Evolutionary conservation across 2,329 filamentous ascomycete genomes (phyloP).

Genomic region (Aspergillus pseudoglaucus): DNA sequence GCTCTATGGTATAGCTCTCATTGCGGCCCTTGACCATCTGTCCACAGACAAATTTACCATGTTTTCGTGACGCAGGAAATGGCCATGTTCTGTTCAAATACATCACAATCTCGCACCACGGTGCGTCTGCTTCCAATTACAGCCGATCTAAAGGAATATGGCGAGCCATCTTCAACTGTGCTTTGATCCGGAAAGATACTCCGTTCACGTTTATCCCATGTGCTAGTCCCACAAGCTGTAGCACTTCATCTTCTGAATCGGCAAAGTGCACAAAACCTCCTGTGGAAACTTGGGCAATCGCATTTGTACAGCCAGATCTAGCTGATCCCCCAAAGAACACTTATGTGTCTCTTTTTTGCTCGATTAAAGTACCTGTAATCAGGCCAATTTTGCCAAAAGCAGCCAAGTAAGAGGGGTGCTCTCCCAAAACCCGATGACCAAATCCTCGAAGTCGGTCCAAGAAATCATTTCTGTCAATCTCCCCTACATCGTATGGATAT

Average conservation of each 20-base stretch:
- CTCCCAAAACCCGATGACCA: constrained; percentile 15
- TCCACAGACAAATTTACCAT: constrained; percentile 42
- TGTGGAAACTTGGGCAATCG: constrained; percentile 28
- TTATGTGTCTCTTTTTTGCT: constrained; percentile 38
- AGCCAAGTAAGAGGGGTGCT: constrained; percentile 26
- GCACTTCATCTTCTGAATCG: constrained; percentile 53
- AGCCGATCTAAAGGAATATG: constrained; percentile 36
- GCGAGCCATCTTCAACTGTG: constrained; percentile 39
- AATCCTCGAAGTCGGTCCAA: constrained; percentile 10
- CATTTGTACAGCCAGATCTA: constrained; percentile 33
- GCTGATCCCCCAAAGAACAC: constrained; percentile 36
- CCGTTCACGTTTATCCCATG: constrained; percentile 47
- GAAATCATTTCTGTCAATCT: constrained; percentile 29
- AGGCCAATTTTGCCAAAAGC: constrained; percentile 46
- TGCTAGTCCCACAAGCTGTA: constrained; percentile 29
- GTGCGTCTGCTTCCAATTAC: constrained; percentile 46
- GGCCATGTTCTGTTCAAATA: constrained; percentile 37
- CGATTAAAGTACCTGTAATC: constrained; percentile 45
- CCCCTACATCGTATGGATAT: constrained; percentile 46
- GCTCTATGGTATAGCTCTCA: constrained; percentile 45
- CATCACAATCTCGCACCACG: constrained; percentile 42
- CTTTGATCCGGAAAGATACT: constrained; percentile 39
- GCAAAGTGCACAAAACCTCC: constrained; percentile 82
- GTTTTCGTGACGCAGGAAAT: constrained; percentile 42
- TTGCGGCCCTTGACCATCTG: constrained; percentile 45